Evolutionary conservation across 75 land plant genomes (phyloP), one percentile per base, ranked within the genome.

Genomic region (Gnetum montanum): DNA sequence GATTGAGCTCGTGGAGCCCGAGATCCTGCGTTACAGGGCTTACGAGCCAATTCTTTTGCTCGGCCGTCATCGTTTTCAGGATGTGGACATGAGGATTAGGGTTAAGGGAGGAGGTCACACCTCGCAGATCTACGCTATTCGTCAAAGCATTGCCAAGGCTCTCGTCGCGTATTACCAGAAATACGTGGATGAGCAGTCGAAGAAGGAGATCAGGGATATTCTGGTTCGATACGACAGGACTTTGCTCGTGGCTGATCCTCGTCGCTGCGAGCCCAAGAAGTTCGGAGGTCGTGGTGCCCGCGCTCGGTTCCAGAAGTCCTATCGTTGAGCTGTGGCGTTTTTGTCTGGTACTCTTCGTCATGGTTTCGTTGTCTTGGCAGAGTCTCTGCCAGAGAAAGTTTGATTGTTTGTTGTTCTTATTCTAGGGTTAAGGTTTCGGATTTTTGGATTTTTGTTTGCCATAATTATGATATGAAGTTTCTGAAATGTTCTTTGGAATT

Each of bases 231-330:
- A 83, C 46, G 86, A 83, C 61, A 36, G 86, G 29, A 83, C 86
- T 22, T 54, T 83, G 36, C 83, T 83, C n/a, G 86, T 81, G 0
- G 84, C 84, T 41, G 83, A 80, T 67, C 83, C 83, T 1, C 64
- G 84, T 22, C 71, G 84, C 47, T 80, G 84, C 59, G 84, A 80
- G 75, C 84, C 84, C 53, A 80, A 80, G 79, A 80, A 82, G 78
- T 82, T 82, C 31, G 85, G 86, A 53, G 84, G 86, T 34, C 74
- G 86, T 19, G 86, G 84, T 46, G 86, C 86, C 22, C 70, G 86
- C n/a, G 73, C 86, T 41, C 78, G 86, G 58, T 83, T 83, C 79
- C 86, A 83, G 86, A 83, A 83, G 64, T 83, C 86, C 18, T 83
- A 83, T 73, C 84, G 84, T 79, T 83, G 54, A 71, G 0, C 7